Percentiles rank a stretch among this genome's conserved stretches.
Evolutionary conservation across 2,329 filamentous ascomycete species (phyloP).

Genomic region (Thermomyces lanuginosus): DNA sequence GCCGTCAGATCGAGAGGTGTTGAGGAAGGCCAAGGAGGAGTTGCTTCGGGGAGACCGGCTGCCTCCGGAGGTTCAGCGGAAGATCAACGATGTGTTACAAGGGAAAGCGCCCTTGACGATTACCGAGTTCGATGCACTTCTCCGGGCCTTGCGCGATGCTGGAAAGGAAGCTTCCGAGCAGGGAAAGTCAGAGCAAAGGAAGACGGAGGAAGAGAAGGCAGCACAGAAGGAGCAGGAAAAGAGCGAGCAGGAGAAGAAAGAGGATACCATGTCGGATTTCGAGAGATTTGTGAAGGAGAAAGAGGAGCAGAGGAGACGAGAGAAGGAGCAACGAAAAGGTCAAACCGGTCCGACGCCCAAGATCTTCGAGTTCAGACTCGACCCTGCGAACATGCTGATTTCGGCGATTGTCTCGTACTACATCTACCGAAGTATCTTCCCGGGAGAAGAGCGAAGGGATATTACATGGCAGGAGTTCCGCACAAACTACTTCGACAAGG

Average conservation of each 20-base stretch:
- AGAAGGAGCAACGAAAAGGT: slow-evolving; percentile 21
- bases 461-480: slow-evolving; percentile 98
- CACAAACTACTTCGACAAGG: slow-evolving; percentile 87
- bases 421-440: slow-evolving; percentile 48
- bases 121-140: not conserved
- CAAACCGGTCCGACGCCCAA: slow-evolving; percentile 16
- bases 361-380: slow-evolving; percentile 34
- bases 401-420: slow-evolving; percentile 46
- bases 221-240: slow-evolving; percentile 2
- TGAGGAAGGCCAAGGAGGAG: too few species aligned
- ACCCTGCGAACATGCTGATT: slow-evolving; percentile 40
- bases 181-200: slow-evolving; percentile 1
- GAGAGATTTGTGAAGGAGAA: slow-evolving; percentile 9
- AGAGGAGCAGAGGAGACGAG: slow-evolving; percentile 11
- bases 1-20: too few species aligned
- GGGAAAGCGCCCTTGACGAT: too few species aligned
- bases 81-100: not conserved
- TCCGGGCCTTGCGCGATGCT: too few species aligned
- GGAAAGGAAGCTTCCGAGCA: slow-evolving; percentile 4
- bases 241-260: slow-evolving; percentile 13
- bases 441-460: slow-evolving; percentile 51
- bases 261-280: slow-evolving; percentile 19
- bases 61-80: not conserved
- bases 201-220: slow-evolving; percentile 1
- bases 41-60: not conserved